phyloP scores from a whole-genome alignment of 176 grass and related monocot species.

The Eragrostis curvula region DNA sequence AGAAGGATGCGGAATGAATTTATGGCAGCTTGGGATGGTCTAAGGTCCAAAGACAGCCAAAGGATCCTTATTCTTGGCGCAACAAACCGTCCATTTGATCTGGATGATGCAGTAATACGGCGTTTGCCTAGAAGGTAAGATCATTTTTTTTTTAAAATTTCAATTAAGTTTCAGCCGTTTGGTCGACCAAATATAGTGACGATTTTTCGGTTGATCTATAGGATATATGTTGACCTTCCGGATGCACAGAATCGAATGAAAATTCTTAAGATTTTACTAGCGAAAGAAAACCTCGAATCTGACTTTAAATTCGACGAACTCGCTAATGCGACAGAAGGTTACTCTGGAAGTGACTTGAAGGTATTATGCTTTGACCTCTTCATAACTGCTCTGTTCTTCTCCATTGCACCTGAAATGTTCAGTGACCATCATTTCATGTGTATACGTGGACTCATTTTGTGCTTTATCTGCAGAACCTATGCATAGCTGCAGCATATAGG shows the following conservation, averaged over 20 bases:
- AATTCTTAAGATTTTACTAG: conserved; percentile 86
- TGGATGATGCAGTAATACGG: conserved; percentile 96
- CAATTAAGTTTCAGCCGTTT: background rate
- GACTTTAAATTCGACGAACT: conserved; percentile 71
- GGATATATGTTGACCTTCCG: conserved; percentile 91
- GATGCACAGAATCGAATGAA: conserved; percentile 84
- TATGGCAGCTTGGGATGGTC: conserved; percentile 99
- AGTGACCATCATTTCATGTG: background rate
- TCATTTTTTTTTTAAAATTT: conserved; percentile 3
- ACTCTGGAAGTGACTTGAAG: conserved; percentile 97
- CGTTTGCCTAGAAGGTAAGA: conserved; percentile 85
- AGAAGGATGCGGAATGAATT: conserved; percentile 97
- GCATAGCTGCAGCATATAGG: conserved; percentile 88
- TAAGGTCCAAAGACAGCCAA: conserved; percentile 89
- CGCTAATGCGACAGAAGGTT: conserved; percentile 84
- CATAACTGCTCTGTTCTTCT: conserved; percentile 6
- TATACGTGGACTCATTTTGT: conserved; percentile 5
- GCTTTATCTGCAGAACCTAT: conserved; percentile 72
- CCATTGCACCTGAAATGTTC: background rate
- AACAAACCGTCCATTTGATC: conserved; percentile 92
- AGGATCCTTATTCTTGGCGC: conserved; percentile 92
- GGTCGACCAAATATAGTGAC: background rate
- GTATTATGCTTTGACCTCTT: conserved; percentile 38
- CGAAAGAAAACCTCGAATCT: conserved; percentile 80
- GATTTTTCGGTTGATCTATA: conserved; percentile 39